Base-by-base conservation (phyloP, 257 asterid species). In the Solanum paucissectum region DNA sequence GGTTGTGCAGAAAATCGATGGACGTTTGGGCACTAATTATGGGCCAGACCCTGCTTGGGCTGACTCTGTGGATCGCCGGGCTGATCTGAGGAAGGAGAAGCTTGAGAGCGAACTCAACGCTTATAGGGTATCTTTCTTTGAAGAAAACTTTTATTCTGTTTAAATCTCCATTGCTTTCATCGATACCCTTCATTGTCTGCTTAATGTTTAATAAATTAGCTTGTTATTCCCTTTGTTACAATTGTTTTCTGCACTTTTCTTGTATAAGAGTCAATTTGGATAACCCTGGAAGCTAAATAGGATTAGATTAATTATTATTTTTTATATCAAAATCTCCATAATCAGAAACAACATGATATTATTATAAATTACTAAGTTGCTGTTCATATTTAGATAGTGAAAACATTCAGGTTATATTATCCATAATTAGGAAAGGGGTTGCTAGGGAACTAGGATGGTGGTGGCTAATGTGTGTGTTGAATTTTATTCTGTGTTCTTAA, bases 41-140 rank as follows among this genome's bases (percentile, higher is more conserved):
- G 95, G 93, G 6, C 81, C 89, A 87, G 98, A 96, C 88, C 33
- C 86, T 58, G 91, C 92, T 38, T 97, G 99, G 99, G 89, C 94
- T 0, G 97, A 96, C 86, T 90, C 94, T 0, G 98, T 96, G 42
- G 98, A 96, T 88, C 94, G 98, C 36, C 93, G 99, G 62, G 98
- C 99, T 1, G 96, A 93, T 52, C 73, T 87, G 75, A 92, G 94
- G 91, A 96, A 92, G 94, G 99, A 96, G 89, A 96, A 94, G 93
- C 98, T 97, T 58, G 99, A 97, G 88, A 93, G 91, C 25, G 99
- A 97, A 89, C 98, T 97, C 76, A 97, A 92, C 90, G 98, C 98
- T 82, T 95, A 95, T 88, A 90, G 97, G 94, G 98, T 95, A 93
- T 32, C 34, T 40, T 40, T 25, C 60, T 77, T 12, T 40, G 58